Conservation (phyloP, 106 monocot species). For the Allium cepa region DNA sequence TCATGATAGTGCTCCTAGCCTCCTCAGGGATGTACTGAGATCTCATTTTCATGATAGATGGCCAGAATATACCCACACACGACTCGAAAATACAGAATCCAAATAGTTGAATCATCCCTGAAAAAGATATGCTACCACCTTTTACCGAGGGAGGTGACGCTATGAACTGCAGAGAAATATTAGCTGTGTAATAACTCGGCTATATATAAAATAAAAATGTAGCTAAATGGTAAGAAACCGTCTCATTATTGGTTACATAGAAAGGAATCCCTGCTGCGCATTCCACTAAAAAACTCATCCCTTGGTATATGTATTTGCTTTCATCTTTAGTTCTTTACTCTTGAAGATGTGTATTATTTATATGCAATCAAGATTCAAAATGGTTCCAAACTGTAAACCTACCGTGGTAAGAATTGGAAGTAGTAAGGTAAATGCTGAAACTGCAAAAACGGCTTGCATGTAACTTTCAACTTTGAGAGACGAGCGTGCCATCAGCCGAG, state of each 20-base stretch:
- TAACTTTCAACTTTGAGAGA: constrained; percentile 86
- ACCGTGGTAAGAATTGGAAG: constrained; percentile 77
- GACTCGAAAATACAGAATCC: constrained; percentile 94
- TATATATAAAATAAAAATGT: no score
- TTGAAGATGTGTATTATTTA: no score
- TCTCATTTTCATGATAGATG: constrained; percentile 99
- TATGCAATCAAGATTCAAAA: no score
- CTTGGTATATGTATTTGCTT: no score
- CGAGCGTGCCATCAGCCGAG: constrained; percentile 66
- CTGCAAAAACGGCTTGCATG: constrained; percentile 83
- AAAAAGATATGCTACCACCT: constrained; percentile 62
- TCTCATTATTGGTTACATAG: no score
- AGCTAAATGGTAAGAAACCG: no score
- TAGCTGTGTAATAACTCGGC: neutral
- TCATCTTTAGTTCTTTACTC: no score
- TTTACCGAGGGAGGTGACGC: constrained; percentile 35
- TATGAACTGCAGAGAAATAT: constrained; percentile 42
- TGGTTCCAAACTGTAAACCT: constrained; percentile 7
- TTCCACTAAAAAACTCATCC: no score
- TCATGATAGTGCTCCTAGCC: constrained; percentile 99
- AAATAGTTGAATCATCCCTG: constrained; percentile 68
- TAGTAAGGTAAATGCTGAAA: constrained; percentile 72
- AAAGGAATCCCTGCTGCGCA: no score
- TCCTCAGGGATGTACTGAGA: constrained; percentile 99
- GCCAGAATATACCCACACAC: constrained; percentile 97